phyloP scores from a whole-genome alignment of 768 basidiomycete genomes.

The Macrocybe gigantea region DNA sequence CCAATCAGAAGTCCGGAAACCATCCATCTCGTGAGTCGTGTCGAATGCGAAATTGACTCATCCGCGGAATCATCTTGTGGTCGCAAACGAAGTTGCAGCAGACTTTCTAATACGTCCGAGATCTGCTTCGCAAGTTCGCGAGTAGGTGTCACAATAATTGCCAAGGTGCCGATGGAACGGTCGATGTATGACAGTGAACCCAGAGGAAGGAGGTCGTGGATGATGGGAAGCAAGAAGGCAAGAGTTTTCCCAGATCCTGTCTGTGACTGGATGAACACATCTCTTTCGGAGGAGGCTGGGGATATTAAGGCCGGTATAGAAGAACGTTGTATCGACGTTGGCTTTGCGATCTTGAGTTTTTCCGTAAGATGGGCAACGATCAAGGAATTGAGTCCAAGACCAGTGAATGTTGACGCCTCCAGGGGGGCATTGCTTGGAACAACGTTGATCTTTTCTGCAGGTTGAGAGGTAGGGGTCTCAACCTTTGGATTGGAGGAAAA shows the following conservation, averaged over 20 bases:
- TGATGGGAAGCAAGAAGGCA: constrained; percentile 88
- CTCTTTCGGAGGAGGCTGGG: constrained; percentile 38
- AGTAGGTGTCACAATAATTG: constrained; percentile 91
- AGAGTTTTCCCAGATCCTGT: constrained; percentile 97
- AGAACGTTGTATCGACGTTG: constrained; percentile 86
- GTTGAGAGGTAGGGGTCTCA: constrained; percentile 29
- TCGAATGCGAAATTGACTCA: constrained; percentile 33
- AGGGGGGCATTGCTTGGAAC: constrained; percentile 84
- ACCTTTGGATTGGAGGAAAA: constrained; percentile 81
- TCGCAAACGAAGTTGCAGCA: constrained; percentile 73
- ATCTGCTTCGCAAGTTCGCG: constrained; percentile 97
- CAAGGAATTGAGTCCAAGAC: constrained; percentile 79
- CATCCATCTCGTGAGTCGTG: constrained; percentile 78
- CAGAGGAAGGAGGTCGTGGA: constrained; percentile 89
- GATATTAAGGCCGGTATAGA: constrained; percentile 52
- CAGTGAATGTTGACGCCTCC: constrained; percentile 73
- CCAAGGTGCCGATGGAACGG: constrained; percentile 90
- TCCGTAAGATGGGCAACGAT: constrained; percentile 68
- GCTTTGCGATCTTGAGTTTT: constrained; percentile 80
- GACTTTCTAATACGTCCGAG: constrained; percentile 83
- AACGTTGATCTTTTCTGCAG: constrained; percentile 18
- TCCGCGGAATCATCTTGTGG: constrained; percentile 49
- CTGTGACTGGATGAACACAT: constrained; percentile 93
- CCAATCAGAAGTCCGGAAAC: constrained; percentile 91
- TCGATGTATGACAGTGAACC: constrained; percentile 91